These are phyloP conservation scores for Neoconidiobolus thromboides DNA, from an alignment of 371 early-diverging fungal genomes.

Conservation along the genomic window DNA sequence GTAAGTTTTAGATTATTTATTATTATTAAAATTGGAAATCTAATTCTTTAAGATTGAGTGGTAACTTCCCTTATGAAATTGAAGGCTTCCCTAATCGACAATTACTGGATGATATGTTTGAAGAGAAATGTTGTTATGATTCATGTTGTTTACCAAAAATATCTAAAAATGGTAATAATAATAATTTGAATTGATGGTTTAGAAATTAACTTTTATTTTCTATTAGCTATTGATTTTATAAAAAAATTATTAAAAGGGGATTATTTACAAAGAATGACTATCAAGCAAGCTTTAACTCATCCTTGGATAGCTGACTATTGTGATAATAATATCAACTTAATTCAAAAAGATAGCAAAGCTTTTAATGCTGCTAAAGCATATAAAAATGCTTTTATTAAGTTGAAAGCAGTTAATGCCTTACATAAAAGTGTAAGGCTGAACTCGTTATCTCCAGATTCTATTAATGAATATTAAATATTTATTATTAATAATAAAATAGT, in stretches of 20 bases:
- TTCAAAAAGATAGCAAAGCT: constrained; percentile 44
- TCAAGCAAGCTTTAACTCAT: constrained; percentile 58
- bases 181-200: not conserved
- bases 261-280: constrained; percentile 53
- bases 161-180: constrained; percentile 33
- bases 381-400: not conserved
- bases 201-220: not conserved
- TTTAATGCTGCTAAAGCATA: constrained; percentile 21
- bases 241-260: constrained; percentile 47
- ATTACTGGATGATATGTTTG: constrained; percentile 36
- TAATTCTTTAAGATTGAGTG: constrained; percentile 26
- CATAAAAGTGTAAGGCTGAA: no score
- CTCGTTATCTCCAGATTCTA: no score
- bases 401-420: not conserved
- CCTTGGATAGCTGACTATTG: constrained; percentile 51
- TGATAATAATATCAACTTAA: constrained; percentile 35
- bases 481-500: no score
- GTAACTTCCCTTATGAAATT: constrained; percentile 52
- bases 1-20: constrained; percentile 13
- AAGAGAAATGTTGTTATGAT: constrained; percentile 48
- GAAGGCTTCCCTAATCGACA: constrained; percentile 34
- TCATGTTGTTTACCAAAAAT: constrained; percentile 62
- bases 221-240: constrained; percentile 77
- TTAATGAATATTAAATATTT: no score
- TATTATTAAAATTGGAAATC: not conserved